Evolutionary conservation across 768 basidiomycete genomes (phyloP), one percentile per base, ranked within the genome.

Genomic region (Pisolithus marmoratus): DNA sequence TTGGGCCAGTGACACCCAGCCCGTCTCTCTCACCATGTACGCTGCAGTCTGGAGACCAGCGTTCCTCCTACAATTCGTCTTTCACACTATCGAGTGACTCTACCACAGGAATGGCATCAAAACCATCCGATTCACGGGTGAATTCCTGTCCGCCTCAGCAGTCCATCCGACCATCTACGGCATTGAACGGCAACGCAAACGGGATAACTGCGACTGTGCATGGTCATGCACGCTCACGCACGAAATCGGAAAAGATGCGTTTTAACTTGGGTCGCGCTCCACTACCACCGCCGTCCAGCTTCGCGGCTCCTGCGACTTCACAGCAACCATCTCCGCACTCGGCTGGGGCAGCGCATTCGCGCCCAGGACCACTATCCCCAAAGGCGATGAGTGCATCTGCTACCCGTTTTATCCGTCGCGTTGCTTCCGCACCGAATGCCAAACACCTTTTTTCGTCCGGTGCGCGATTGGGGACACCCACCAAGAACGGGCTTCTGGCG

Each of bases 351-450:
- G 62, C 61, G 7, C 62, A 74, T 15, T 62, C 69, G 12, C 68
- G 78, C 36, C 62, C 75, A 2, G 78, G 74, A 19, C 80, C 84
- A 9, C 71, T 88, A 38, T 84, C 82, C 7, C 84, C 87, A 27
- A 83, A 79, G 61, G 76, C 79, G 20, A 80, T 90, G 70, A 75
- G 83, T 47, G 83, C 84, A 15, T 82, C 84, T 0, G 88, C 91
- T 8, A 81, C 89, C 45, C 85, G 94, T 34, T 94, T 97, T 72
- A 84, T 98, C 27, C 86, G 95, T 48, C 85, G 95, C 46, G 95
- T 98, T 44, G 93, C 94, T 4, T 96, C 93, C 8, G 94, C 96
- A 2, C 95, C 95, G 3, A 99, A 97, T 64, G 87, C 94, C 31
- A 98, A 97, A 66, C 88, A 86, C 26, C 76, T 99, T 27, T 93